These are phyloP conservation scores for Oropetium thomaeum DNA, from an alignment of 176 grass and related monocot species.

Conservation along the genomic window DNA sequence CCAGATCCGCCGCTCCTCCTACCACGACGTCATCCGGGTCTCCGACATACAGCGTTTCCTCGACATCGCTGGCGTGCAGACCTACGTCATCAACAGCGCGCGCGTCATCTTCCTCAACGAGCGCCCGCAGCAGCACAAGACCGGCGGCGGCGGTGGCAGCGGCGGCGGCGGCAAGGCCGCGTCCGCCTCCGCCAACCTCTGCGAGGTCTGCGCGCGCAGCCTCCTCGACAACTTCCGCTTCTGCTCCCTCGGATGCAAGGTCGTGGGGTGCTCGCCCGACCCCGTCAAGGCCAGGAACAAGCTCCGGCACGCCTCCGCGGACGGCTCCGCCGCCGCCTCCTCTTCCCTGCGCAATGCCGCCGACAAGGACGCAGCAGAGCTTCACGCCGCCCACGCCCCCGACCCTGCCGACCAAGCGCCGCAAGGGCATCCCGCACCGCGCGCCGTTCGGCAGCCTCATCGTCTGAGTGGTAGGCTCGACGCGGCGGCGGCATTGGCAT, in stretches of 20 bases:
- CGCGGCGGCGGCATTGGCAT: background rate
- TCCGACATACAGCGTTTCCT: slow-evolving; percentile 89
- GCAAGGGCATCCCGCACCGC: slow-evolving; percentile 85
- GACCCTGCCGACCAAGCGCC: slow-evolving; percentile 53
- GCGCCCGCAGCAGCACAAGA: slow-evolving; percentile 76
- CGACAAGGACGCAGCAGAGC: slow-evolving; percentile 35
- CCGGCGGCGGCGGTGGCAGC: too few relatives aligned
- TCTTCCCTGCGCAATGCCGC: slow-evolving; percentile 42
- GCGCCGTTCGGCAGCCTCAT: slow-evolving; percentile 81
- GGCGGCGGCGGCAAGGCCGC: slow-evolving; percentile 36
- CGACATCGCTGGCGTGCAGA: slow-evolving; percentile 92
- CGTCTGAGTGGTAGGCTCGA: slow-evolving; percentile 48
- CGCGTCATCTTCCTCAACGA: slow-evolving; percentile 99
- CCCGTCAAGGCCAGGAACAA: slow-evolving; percentile 37
- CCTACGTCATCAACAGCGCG: slow-evolving; percentile 97
- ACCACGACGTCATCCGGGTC: slow-evolving; percentile 99
- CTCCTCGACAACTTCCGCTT: slow-evolving; percentile 98
- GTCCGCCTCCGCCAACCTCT: slow-evolving; percentile 53
- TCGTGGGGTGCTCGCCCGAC: slow-evolving; percentile 44
- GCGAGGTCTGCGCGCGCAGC: slow-evolving; percentile 91
- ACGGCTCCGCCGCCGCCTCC: slow-evolving; percentile 35
- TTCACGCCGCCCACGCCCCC: slow-evolving; percentile 68
- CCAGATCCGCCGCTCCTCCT: slow-evolving; percentile 93
- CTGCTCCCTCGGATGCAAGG: slow-evolving; percentile 98
- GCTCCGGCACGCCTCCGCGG: slow-evolving; percentile 17